Percentiles rank a stretch among this genome's conserved stretches.
Evolutionary conservation across 1,284 basidiomycete species (phyloP).

Genomic region (Trichosporon inkin): DNA sequence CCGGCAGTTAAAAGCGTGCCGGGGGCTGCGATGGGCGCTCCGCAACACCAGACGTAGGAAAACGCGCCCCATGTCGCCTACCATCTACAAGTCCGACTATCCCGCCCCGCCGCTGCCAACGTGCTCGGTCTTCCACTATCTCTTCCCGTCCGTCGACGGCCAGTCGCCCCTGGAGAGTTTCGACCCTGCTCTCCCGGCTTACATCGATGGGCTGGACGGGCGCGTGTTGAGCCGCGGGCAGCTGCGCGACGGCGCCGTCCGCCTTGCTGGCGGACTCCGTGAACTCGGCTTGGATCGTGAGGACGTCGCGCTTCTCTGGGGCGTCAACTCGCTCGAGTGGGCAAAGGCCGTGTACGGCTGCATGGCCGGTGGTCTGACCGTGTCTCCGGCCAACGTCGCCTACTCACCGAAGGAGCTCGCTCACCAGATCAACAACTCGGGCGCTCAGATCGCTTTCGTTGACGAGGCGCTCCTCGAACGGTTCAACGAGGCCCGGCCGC

Average conservation of each 20-base stretch:
- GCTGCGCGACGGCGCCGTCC: constrained; percentile 57
- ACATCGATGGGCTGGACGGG: constrained; percentile 64
- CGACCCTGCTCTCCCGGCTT: constrained; percentile 54
- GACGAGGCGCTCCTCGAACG: constrained; percentile 56
- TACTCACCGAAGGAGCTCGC: constrained; percentile 41
- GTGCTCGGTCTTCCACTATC: constrained; percentile 17
- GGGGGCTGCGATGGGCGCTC: not conserved
- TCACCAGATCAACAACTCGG: constrained; percentile 54
- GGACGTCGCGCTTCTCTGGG: constrained; percentile 43
- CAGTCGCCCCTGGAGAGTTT: constrained; percentile 30
- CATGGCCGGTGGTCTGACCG: constrained; percentile 40
- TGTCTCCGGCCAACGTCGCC: constrained; percentile 43
- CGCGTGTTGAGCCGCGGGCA: constrained; percentile 59
- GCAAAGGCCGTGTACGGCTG: constrained; percentile 53
- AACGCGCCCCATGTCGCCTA: not conserved
- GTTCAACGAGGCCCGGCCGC: constrained; percentile 31
- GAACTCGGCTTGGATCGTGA: constrained; percentile 30
- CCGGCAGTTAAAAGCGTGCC: not conserved
- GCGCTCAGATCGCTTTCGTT: constrained; percentile 57
- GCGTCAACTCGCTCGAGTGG: constrained; percentile 60
- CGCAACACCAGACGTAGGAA: not conserved
- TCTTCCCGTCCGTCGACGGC: constrained; percentile 13
- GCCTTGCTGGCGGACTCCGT: constrained; percentile 58
- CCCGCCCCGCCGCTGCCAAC: constrained; percentile 15
- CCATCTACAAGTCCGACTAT: constrained; percentile 18